Base-by-base conservation (phyloP, 495 filamentous ascomycete species). In the Aspergillus cristatus region DNA sequence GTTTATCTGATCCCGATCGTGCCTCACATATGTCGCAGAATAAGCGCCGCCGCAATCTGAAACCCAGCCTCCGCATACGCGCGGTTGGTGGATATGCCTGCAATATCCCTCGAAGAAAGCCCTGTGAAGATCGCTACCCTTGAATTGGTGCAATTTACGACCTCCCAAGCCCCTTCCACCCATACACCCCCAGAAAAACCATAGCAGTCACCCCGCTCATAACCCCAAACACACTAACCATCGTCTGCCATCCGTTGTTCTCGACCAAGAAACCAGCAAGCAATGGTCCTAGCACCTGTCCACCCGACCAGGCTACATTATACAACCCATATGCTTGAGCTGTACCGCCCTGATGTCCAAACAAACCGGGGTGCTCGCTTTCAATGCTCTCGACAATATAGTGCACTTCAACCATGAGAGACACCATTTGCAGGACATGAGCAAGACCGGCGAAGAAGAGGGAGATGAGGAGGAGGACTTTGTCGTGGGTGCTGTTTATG, bases 321-420 rank as follows among this genome's bases (percentile, higher is more conserved):
- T 71, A 80, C 7, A 82, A 56, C 0, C 71, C 78, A 42, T 79
- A 83, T 0, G 66, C 76, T 17, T 78, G 69, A 0, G 71, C 78
- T 32, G 75, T 74, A 0, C 72, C 70, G 0, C 74, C 74, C 14
- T 67, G 70, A 1, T 64, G 51, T 0, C 76, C 75, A 46, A 75
- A 79, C 0, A 69, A 45, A 0, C 56, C 57, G 0, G 65, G 63
- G 17, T 48, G 51, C 12, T 41, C 43, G 11, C 45, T 28, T 36
- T 67, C 58, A 25, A 56, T 60, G 14, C 47, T 45, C 28, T 57
- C 57, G 1, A 67, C 55, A 1, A 55, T 48, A 7, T 40, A 42
- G 3, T 46, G 52, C n/a, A 64, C 50, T 40, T 68, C 65, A 0
- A 54, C 59, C 46, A 60, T 65, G 16, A 67, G 39, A 1, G 54